Evolutionary conservation across 2,329 filamentous ascomycete species (phyloP).

Genomic region (Aspergillus ustus): DNA sequence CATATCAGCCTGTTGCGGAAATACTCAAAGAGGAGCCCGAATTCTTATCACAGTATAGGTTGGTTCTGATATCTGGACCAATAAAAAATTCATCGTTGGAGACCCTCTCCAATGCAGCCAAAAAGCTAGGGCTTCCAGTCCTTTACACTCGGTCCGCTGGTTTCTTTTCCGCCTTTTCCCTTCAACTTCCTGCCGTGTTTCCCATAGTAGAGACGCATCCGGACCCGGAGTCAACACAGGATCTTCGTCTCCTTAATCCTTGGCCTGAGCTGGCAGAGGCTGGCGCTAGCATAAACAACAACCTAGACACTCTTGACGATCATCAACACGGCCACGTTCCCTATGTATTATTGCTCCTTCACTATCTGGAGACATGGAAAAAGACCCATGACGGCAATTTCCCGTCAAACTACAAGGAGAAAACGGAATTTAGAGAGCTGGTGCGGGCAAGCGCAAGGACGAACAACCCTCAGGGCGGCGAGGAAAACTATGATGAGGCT

Average conservation of each 20-base stretch:
- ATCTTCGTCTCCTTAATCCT: constrained; percentile 80
- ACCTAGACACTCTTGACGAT: constrained; percentile 71
- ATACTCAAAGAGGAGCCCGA: constrained; percentile 42
- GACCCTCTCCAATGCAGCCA: constrained; percentile 55
- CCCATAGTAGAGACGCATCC: constrained; percentile 96
- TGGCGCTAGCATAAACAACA: constrained; percentile 62
- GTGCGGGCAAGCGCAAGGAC: constrained; percentile 71
- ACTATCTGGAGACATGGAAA: constrained; percentile 85
- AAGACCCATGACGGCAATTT: constrained; percentile 66
- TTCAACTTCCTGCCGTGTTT: constrained; percentile 76
- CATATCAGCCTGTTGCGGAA: constrained; percentile 41
- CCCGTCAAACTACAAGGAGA: constrained; percentile 81
- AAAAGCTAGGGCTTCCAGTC: constrained; percentile 68
- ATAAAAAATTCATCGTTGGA: constrained; percentile 58
- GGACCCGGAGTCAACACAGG: constrained; percentile 79
- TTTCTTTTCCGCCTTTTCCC: constrained; percentile 88
- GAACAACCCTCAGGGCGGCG: constrained; percentile 79
- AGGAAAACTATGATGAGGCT: constrained; percentile 97
- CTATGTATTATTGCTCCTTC: constrained; percentile 79
- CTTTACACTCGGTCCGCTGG: constrained; percentile 87
- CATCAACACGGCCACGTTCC: constrained; percentile 92
- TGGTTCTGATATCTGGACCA: constrained; percentile 66
- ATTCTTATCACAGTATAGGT: constrained; percentile 56
- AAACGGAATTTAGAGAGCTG: constrained; percentile 76
- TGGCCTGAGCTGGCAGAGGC: constrained; percentile 82